Percentiles rank a stretch among this genome's conserved stretches.
These are phyloP conservation scores for Sapria himalayana DNA, from an alignment of 345 rosid species.

Conservation along the genomic window DNA sequence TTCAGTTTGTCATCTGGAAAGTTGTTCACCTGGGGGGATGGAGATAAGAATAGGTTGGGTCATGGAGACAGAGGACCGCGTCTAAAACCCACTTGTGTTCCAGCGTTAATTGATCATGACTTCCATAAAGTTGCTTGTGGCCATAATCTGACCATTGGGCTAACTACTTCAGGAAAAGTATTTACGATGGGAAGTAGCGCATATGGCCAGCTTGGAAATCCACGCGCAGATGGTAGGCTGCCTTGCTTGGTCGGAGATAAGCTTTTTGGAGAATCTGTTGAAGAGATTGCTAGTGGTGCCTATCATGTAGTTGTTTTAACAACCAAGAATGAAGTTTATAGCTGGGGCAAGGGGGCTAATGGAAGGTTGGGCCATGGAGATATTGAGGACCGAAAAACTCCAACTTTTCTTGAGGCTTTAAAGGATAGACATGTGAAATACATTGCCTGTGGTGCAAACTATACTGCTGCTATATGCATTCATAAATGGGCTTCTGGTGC, in stretches of 20 bases:
- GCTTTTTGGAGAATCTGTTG: constrained; percentile 44
- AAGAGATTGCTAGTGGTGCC: constrained; percentile 79
- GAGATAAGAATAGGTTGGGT: constrained; percentile 85
- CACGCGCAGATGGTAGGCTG: constrained; percentile 55
- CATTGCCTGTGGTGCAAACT: constrained; percentile 82
- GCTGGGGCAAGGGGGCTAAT: constrained; percentile 97
- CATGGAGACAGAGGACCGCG: constrained; percentile 89
- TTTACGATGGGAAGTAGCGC: constrained; percentile 87
- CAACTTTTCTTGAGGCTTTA: constrained; percentile 60
- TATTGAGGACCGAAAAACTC: constrained; percentile 59
- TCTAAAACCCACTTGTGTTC: constrained; percentile 80
- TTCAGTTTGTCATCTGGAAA: constrained; percentile 61
- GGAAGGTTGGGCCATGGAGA: constrained; percentile 96
- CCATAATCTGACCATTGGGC: constrained; percentile 77
- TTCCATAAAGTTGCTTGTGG: constrained; percentile 81
- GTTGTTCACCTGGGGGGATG: constrained; percentile 97
- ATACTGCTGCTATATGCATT: constrained; percentile 69
- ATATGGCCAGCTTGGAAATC: constrained; percentile 88
- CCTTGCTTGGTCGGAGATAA: constrained; percentile 59
- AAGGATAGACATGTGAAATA: constrained; percentile 71
- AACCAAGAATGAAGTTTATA: constrained; percentile 64
- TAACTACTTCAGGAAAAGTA: constrained; percentile 58
- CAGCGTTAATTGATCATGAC: constrained; percentile 56
- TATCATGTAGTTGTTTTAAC: constrained; percentile 75
- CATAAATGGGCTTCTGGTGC: constrained; percentile 87